phyloP scores from a whole-genome alignment of 2,329 filamentous ascomycete genomes.

The Orbilia brochopaga region DNA sequence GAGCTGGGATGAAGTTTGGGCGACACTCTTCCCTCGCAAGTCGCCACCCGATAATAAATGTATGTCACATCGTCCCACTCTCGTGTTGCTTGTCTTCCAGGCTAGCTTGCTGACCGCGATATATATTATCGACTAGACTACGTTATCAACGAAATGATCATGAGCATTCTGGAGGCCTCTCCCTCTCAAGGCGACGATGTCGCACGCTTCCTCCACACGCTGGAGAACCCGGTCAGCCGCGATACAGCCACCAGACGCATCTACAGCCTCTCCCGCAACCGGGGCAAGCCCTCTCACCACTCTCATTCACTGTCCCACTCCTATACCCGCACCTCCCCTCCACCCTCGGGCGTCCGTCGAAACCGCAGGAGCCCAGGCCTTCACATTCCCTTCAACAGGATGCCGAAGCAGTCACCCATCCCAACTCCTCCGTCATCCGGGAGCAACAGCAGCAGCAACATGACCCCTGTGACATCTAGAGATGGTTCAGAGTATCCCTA shows the following conservation, averaged over 20 bases:
- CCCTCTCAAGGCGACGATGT: conserved; percentile 32
- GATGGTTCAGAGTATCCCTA: neutral
- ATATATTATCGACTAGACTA: conserved; percentile 19
- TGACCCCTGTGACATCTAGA: conserved; percentile 14
- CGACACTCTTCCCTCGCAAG: conserved; percentile 31
- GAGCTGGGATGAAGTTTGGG: conserved; percentile 47
- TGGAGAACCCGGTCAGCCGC: conserved; percentile 15
- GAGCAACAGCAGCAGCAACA: conserved; percentile 14
- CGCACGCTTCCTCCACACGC: conserved; percentile 30
- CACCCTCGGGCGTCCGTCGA: neutral
- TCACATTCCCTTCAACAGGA: conserved; percentile 17
- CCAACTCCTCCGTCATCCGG: conserved; percentile 19
- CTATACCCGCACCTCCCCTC: neutral
- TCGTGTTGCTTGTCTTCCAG: neutral
- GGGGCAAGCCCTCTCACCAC: conserved; percentile 3
- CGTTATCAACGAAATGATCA: conserved; percentile 46
- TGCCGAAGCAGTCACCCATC: neutral
- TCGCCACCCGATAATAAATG: conserved; percentile 38
- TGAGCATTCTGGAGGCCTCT: conserved; percentile 35
- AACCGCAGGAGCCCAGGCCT: conserved; percentile 10
- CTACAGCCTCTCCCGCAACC: conserved; percentile 21
- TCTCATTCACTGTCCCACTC: neutral
- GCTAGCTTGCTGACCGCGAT: neutral
- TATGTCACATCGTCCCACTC: neutral
- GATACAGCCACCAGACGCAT: conserved; percentile 26